Conservation (phyloP, 257 asterid genomes). For the Scutellaria barbata region DNA sequence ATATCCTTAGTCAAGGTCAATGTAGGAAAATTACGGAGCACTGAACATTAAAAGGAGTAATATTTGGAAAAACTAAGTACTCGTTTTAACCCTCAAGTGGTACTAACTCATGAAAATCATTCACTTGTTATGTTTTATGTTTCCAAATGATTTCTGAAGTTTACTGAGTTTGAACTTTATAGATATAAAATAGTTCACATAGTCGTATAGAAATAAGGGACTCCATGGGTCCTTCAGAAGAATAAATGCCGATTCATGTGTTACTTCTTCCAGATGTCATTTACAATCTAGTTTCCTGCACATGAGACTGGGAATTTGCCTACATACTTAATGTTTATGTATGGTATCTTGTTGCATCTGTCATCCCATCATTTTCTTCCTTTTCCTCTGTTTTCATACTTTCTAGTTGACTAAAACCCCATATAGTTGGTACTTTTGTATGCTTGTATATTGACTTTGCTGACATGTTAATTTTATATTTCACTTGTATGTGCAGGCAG, state of each 20-base stretch:
- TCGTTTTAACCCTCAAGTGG: neutral
- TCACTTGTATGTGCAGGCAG: slow-evolving; percentile 61
- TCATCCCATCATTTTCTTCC: neutral
- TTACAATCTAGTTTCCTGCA: slow-evolving; percentile 13
- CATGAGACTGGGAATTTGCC: neutral
- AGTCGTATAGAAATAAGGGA: slow-evolving; percentile 3
- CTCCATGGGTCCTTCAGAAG: slow-evolving; percentile 9
- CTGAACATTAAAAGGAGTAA: neutral
- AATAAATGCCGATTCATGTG: slow-evolving; percentile 14
- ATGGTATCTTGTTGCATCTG: neutral
- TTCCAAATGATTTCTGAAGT: neutral
- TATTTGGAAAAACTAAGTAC: neutral
- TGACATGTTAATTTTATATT: slow-evolving; percentile 28
- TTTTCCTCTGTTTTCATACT: neutral
- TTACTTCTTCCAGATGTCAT: neutral
- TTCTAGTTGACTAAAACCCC: neutral
- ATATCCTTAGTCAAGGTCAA: neutral
- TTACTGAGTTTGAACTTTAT: slow-evolving; percentile 7
- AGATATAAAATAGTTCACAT: neutral
- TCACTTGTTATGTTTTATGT: neutral
- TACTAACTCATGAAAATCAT: neutral
- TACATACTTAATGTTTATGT: neutral
- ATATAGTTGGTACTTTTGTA: slow-evolving; percentile 9
- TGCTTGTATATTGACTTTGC: slow-evolving; percentile 31
- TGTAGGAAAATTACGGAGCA: neutral